phyloP scores from a whole-genome alignment of 306 rosid genomes.

The Quercus alba region DNA sequence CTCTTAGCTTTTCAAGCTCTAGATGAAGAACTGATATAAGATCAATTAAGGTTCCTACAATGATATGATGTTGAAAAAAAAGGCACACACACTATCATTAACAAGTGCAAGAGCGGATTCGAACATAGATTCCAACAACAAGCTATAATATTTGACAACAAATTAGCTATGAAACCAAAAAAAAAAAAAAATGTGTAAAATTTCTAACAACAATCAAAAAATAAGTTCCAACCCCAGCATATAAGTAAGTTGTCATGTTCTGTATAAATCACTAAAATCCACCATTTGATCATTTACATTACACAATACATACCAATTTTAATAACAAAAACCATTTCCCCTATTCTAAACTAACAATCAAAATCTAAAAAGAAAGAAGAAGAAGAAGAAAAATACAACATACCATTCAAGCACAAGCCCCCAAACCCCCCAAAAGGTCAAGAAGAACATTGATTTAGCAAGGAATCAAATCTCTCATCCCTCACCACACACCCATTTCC shows the following conservation, averaged over 20 bases:
- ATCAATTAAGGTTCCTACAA: too few species aligned
- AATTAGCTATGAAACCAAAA: too few species aligned
- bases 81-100: too few species aligned
- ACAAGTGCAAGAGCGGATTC: too few species aligned
- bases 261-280: neutral
- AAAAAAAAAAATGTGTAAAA: too few species aligned
- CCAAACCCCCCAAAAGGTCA: neutral
- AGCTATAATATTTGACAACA: too few species aligned
- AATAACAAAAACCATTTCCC: neutral
- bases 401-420: neutral
- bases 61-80: too few species aligned
- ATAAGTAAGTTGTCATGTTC: neutral
- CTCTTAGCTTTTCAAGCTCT: too few species aligned
- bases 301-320: neutral
- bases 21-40: too few species aligned
- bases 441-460: conserved; percentile 26
- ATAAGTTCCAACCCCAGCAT: too few species aligned
- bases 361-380: neutral
- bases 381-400: neutral
- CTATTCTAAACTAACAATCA: neutral
- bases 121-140: too few species aligned
- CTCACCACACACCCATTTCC: conserved; percentile 19
- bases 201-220: too few species aligned
- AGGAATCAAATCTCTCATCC: conserved; percentile 45
- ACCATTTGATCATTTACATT: neutral